Evolutionary conservation across 2,329 filamentous ascomycete species (phyloP).

Genomic region (Cladophialophora immunda): DNA sequence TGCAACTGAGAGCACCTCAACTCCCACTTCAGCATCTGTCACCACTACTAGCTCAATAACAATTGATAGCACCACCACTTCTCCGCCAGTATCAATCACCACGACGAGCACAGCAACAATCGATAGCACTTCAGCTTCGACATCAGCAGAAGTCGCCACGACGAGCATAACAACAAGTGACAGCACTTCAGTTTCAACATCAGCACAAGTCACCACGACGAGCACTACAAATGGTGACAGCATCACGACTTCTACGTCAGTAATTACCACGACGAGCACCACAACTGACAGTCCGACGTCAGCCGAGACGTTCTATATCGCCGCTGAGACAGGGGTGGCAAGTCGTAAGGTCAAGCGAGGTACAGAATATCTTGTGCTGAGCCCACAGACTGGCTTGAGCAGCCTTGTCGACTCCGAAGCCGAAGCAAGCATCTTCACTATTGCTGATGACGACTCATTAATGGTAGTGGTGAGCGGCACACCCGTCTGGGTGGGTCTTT

Average conservation of each 20-base stretch:
- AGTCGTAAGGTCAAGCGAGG: constrained; percentile 4
- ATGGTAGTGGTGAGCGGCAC: constrained; percentile 10
- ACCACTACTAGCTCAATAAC: background rate
- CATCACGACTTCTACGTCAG: background rate
- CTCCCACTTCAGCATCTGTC: too few relatives aligned
- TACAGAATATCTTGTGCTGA: constrained; percentile 8
- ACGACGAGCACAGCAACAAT: background rate
- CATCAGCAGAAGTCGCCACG: background rate
- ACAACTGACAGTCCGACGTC: background rate
- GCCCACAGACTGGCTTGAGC: constrained; percentile 12
- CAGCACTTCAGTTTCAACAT: background rate
- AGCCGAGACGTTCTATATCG: constrained; percentile 1
- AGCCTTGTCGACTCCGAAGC: constrained; percentile 3
- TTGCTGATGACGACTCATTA: constrained; percentile 11
- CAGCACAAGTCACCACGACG: background rate
- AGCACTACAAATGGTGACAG: background rate
- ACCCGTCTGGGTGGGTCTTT: constrained; percentile 8
- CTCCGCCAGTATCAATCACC: too few relatives aligned
- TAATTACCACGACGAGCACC: background rate
- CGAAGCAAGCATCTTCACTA: constrained; percentile 16
- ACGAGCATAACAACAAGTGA: background rate
- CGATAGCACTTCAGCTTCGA: background rate
- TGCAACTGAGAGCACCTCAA: too few relatives aligned
- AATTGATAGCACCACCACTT: background rate
- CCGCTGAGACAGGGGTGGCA: constrained; percentile 3